Base-by-base conservation (phyloP, 805 yeast species). In the Wickerhamomyces pijperi region DNA sequence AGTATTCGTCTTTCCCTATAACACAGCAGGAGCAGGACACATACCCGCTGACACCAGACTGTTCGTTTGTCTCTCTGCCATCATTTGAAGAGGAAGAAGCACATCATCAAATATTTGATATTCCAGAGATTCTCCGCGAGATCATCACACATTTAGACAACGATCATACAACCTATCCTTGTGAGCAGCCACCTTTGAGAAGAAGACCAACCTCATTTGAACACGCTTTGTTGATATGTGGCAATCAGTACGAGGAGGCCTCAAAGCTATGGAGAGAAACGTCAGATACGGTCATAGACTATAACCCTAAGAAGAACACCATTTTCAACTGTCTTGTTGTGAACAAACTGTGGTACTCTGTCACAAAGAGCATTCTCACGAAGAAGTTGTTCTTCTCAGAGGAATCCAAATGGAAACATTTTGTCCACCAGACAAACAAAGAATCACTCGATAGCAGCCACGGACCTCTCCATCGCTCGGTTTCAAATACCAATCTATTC, bases 121-220 rank as follows among this genome's bases (percentile, higher is more conserved):
- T 81, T 28, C 95, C 95, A 0, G 96, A 86, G 56, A 78, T 86
- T 38, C 63, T 86, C 14, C 58, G 65, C 43, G 65, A 67, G 39
- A 82, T 86, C 12, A 51, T 86, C 20, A 60, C 64, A 19, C 74
- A 65, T 52, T 79, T 81, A n/a, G 86, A 81, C 41, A 13, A 25
- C n/a, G 57, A 61, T 19, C 72, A 68, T 43, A 63, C 69, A 2
- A 54, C 58, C 8, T 63, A 77, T n/a, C 90, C 90, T 2, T 70
- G 65, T 35, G 90, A 83, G 50, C 55, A 58, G 14, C 55, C 74
- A 0, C 81, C 83, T 36, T 53, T 67, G 2, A 65, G 90, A 48
- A 68, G 94, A 48, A 72, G 71, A 43, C 94, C 94, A 7, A 60
- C 78, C 50, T 76, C 83, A 2, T 70, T 66, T 38, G 66, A 74